phyloP scores from a whole-genome alignment of 2,329 filamentous ascomycete species.

The Microdochium bolleyi region DNA sequence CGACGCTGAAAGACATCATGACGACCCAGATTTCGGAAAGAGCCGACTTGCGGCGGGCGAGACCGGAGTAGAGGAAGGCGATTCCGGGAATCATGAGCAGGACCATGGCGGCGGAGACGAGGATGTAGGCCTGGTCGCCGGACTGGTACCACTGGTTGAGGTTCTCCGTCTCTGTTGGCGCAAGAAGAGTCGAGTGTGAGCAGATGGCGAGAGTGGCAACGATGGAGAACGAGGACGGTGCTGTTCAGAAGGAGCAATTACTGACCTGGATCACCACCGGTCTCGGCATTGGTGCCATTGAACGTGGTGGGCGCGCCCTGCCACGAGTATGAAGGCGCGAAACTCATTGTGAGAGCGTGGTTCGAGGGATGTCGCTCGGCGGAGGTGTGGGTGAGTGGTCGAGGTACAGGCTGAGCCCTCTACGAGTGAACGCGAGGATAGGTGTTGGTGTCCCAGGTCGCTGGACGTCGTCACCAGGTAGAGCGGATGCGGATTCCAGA shows the following conservation, averaged over 20 bases:
- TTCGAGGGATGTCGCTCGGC: background rate
- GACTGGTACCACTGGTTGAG: constrained; percentile 92
- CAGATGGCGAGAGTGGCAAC: no score
- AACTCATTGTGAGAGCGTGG: constrained; percentile 34
- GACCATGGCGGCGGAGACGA: constrained; percentile 72
- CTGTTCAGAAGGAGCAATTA: no score
- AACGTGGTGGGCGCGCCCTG: constrained; percentile 50
- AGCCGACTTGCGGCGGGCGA: constrained; percentile 95
- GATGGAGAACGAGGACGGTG: no score
- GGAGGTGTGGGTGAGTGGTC: constrained; percentile 2
- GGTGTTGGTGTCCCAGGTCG: background rate
- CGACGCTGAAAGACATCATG: constrained; percentile 86
- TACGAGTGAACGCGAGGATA: background rate
- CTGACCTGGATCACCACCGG: constrained; percentile 75
- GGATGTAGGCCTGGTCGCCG: constrained; percentile 90
- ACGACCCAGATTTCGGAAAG: constrained; percentile 95
- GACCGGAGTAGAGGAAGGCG: constrained; percentile 93
- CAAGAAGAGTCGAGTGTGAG: no score
- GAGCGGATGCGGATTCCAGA: background rate
- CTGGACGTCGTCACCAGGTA: background rate
- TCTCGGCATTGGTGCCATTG: constrained; percentile 55
- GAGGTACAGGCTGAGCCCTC: constrained; percentile 3
- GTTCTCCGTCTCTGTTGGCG: constrained; percentile 63
- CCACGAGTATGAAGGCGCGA: constrained; percentile 35
- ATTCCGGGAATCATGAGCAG: constrained; percentile 95